Percentiles rank a stretch among this genome's conserved stretches.
These are phyloP conservation scores for Coprinopsis sp. DNA, from an alignment of 768 basidiomycete species.

Conservation along the genomic window DNA sequence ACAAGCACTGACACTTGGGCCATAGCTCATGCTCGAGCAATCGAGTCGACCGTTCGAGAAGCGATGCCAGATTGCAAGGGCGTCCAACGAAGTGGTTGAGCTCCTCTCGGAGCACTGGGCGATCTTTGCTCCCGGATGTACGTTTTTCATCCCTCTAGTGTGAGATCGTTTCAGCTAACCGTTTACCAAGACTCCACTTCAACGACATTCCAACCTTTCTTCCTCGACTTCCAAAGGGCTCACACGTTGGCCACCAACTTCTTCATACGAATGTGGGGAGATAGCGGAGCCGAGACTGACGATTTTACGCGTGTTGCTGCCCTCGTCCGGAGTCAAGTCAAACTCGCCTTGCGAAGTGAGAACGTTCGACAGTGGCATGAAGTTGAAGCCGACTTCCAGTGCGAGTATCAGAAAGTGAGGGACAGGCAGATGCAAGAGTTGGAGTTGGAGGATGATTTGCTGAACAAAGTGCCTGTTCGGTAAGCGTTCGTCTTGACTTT, in stretches of 20 bases:
- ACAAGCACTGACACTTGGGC: slow-evolving; percentile 1
- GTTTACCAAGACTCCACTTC: slow-evolving; percentile 61
- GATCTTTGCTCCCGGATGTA: slow-evolving; percentile 82
- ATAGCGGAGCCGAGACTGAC: slow-evolving; percentile 69
- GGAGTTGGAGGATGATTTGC: slow-evolving; percentile 81
- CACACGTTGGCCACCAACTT: slow-evolving; percentile 80
- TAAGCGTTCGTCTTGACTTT: slow-evolving; percentile 31
- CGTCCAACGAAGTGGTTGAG: slow-evolving; percentile 83
- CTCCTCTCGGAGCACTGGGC: slow-evolving; percentile 82
- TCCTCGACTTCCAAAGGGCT: slow-evolving; percentile 77
- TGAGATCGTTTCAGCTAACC: slow-evolving; percentile 10
- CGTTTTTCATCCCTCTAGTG: slow-evolving; percentile 20
- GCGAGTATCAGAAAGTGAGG: slow-evolving; percentile 80
- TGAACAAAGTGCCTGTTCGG: slow-evolving; percentile 84
- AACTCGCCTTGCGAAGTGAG: slow-evolving; percentile 70
- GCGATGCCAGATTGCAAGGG: slow-evolving; percentile 77
- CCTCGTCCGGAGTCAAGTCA: slow-evolving; percentile 78
- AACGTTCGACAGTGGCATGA: slow-evolving; percentile 76
- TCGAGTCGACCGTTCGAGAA: slow-evolving; percentile 66
- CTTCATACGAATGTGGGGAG: slow-evolving; percentile 91
- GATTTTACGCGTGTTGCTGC: slow-evolving; percentile 79
- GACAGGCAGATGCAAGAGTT: slow-evolving; percentile 89
- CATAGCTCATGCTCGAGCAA: slow-evolving; percentile 77
- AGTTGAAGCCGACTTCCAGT: slow-evolving; percentile 75
- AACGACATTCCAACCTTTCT: slow-evolving; percentile 80